Evolutionary conservation across 2,329 filamentous ascomycete species (phyloP), one percentile per base, ranked within the genome.

Genomic region (Talaromyces amestolkiae): DNA sequence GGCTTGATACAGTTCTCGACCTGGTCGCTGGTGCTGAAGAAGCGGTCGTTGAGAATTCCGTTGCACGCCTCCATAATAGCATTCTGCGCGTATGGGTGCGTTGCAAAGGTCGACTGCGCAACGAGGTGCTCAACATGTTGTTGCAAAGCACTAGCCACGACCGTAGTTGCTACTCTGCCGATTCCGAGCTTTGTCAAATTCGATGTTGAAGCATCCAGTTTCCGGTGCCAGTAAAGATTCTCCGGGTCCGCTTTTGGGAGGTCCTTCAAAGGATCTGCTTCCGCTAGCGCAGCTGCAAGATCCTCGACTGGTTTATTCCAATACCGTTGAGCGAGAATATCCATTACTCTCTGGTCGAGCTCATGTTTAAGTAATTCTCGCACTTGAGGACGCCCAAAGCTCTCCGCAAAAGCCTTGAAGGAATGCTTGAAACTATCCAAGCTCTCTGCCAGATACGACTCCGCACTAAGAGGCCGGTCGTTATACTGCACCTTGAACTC

Each of bases 401-500:
- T 85, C 70, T 96, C 92, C 0, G 92, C 89, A 74, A 98, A 97
- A 70, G 91, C 90, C 76, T 97, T 97, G 81, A 99, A 99, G 0
- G 92, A 92, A 77, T 98, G 96, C 79, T 99, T 99, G 85, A 99
- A 98, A 22, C 90, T 89, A 77, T 99, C 95, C 3, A 99, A 82
- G 70, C 91, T 96, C 77, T 98, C 95, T 1, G 95, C 95, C 45
- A 99, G 86, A 75, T 99, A 99, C 3, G 94, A 97, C 76, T 99
- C 95, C 1, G 95, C 95, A 60, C 92, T 97, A 41, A 99, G 83
- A 1, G 94, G 92, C 7, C 95, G 89, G 76, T 99, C 95, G 73
- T 99, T 99, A 80, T 99, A 99, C 77, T 99, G 96, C 5, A 99
- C 95, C 77, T 99, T 99, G 84, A 97, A 99, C 78, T 99, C 94